Evolutionary conservation across 2,329 filamentous ascomycete species (phyloP).

Genomic region (Cryphonectria parasitica): DNA sequence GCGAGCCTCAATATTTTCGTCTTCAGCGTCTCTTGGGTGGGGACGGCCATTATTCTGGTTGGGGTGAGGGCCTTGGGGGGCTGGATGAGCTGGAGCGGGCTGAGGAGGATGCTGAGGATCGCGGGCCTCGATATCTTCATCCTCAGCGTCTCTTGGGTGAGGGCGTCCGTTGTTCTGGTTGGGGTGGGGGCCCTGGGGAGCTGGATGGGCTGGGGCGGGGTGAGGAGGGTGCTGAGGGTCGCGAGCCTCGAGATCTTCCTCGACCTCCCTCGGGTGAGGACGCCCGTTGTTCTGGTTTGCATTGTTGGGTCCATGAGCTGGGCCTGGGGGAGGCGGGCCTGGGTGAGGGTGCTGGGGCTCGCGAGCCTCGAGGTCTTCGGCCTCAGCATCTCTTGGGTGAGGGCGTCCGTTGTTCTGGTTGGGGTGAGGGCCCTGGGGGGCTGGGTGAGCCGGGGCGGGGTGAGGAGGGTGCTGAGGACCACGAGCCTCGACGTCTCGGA

Average conservation of each 20-base stretch:
- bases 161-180: background rate
- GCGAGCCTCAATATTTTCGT: too few relatives aligned
- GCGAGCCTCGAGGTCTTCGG: background rate
- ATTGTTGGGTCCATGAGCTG: background rate
- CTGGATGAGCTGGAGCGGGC: background rate
- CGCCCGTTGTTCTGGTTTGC: background rate
- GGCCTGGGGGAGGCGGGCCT: background rate
- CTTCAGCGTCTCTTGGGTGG: too few relatives aligned
- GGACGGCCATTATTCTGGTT: background rate
- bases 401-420: background rate
- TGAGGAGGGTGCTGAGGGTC: background rate
- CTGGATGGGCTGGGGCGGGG: background rate
- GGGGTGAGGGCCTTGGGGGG: background rate
- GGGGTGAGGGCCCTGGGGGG: background rate
- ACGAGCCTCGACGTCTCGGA: slow-evolving; percentile 4
- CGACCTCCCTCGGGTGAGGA: background rate
- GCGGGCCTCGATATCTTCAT: background rate
- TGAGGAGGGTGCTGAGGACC: background rate
- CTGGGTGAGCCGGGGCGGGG: background rate
- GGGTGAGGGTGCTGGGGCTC: background rate
- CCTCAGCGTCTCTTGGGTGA: background rate
- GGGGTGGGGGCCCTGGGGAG: background rate
- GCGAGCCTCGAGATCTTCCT: background rate
- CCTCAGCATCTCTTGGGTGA: background rate
- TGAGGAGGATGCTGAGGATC: background rate